Base-by-base conservation (phyloP, 208 protist species). In the Porcisia hertigi region DNA sequence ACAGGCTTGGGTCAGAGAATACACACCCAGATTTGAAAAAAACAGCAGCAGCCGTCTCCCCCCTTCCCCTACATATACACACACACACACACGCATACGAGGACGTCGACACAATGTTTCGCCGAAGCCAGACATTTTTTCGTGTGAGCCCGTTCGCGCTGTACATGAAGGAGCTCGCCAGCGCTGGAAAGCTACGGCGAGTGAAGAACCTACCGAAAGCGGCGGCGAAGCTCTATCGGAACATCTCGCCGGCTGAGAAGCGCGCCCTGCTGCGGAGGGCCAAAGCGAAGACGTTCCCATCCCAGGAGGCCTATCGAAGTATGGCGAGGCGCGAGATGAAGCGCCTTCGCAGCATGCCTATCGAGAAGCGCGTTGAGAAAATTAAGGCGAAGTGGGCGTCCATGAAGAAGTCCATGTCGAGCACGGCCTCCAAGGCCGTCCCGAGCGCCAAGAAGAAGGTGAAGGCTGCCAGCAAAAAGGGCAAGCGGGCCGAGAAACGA, bases 141-240 rank as follows among this genome's bases (percentile, higher is more conserved):
- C 80, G 85, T 23, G 78, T 92, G 41, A 92, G 86, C 83, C 76
- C 91, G 43, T 92, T 87, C 71, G 77, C 86, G 30, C 47, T 95
- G 47, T 93, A 79, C 66, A 45, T 92, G 20, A 71, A 85, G 63
- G 91, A 95, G 53, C 43, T 92, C 36, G 45, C 36, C 65, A 80
- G 76, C 63, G 58, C 74, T n/a, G 80, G 80, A 4, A 84, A 87
- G 57, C 74, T 90, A 20, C 45, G 63, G 23, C 76, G 81, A 16
- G 67, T 55, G 36, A 62, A 54, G 1, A 71, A 78, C 7, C n/a
- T 45, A 2, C 39, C 36, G 2, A 69, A 66, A 39, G 23, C 76
- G 11, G 83, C 73, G 4, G 77, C 79, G 47, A 82, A 83, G 79
- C 36, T 69, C 65, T 95, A 95, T 83, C 74, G 71, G 57, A 53